Conservation (phyloP, 2,329 filamentous ascomycete genomes). For the Cephalotrichum gorgonifer region DNA sequence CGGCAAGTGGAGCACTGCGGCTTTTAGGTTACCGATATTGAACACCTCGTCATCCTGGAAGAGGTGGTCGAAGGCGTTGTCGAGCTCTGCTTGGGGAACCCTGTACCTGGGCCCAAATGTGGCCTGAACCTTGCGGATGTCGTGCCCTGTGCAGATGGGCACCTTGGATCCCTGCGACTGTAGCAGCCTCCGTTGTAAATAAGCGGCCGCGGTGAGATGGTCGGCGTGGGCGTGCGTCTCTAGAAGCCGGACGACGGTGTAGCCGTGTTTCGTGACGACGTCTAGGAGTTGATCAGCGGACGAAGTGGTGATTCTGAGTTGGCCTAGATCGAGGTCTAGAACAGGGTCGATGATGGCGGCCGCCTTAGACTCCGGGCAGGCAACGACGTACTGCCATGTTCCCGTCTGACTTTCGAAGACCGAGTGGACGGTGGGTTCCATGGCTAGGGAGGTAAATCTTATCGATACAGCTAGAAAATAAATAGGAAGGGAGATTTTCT, state of each 20-base stretch:
- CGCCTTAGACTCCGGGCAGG: constrained; percentile 33
- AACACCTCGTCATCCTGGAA: constrained; percentile 45
- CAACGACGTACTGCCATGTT: constrained; percentile 52
- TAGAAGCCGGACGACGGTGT: constrained; percentile 41
- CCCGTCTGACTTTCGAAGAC: constrained; percentile 30
- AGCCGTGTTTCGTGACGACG: constrained; percentile 29
- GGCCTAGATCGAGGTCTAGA: constrained; percentile 39
- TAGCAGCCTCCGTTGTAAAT: constrained; percentile 37
- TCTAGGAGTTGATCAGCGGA: constrained; percentile 35
- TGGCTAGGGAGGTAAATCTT: too few relatives aligned
- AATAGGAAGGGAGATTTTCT: too few relatives aligned
- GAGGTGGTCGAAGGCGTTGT: constrained; percentile 38
- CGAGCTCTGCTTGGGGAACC: constrained; percentile 29
- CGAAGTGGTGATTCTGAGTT: constrained; percentile 32
- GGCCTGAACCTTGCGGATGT: constrained; percentile 39
- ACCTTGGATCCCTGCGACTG: constrained; percentile 20
- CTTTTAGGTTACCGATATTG: constrained; percentile 33
- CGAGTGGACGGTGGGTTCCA: constrained; percentile 24
- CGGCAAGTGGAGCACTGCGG: constrained; percentile 41
- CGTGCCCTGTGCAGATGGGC: constrained; percentile 42
- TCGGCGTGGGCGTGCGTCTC: constrained; percentile 56
- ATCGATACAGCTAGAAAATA: too few relatives aligned
- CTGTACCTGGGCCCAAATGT: constrained; percentile 38
- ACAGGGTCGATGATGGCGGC: constrained; percentile 54
- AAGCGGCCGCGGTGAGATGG: constrained; percentile 47